Evolutionary conservation across 73 alveolate species (phyloP).

Genomic region (Paramecium bursaria): DNA sequence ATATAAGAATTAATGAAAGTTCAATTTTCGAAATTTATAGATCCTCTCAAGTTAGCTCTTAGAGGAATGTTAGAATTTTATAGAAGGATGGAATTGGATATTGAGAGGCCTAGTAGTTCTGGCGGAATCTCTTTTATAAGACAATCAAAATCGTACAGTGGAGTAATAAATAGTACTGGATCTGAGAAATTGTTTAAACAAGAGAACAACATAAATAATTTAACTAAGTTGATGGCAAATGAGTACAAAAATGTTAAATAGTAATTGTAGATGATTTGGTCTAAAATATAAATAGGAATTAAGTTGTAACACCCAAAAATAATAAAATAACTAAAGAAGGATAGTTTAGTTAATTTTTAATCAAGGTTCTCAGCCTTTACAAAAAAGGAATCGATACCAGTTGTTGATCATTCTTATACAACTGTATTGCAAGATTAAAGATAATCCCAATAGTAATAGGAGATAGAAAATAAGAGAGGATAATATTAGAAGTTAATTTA

Average conservation of each 20-base stretch:
- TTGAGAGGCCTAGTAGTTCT: slow-evolving; percentile 49
- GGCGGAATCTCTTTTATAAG: slow-evolving; percentile 23
- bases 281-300: not conserved
- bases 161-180: not conserved
- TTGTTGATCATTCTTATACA: slow-evolving; percentile 50
- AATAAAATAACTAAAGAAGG: slow-evolving; percentile 14
- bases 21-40: slow-evolving; percentile 3
- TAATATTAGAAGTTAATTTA: slow-evolving; percentile 10
- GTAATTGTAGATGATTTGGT: slow-evolving; percentile 5
- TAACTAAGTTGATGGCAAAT: slow-evolving; percentile 47
- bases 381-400: slow-evolving; percentile 39
- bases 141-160: not conserved
- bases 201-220: slow-evolving; percentile 1
- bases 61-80: slow-evolving; percentile 18
- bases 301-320: not conserved
- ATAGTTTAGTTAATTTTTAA: slow-evolving; percentile 9
- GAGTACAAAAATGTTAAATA: slow-evolving; percentile 11
- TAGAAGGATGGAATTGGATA: slow-evolving; percentile 37
- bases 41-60: slow-evolving; percentile 1
- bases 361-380: slow-evolving; percentile 53
- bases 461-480: slow-evolving; percentile 18
- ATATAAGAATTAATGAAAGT: slow-evolving; percentile 19
- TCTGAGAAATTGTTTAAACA: slow-evolving; percentile 26
- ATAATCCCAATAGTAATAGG: slow-evolving; percentile 26
- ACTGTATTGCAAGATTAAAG: slow-evolving; percentile 13